Percentiles rank a stretch among this genome's conserved stretches.
phyloP scores from a whole-genome alignment of 805 yeast species.

The Tetrapisispora iriomotensis region DNA sequence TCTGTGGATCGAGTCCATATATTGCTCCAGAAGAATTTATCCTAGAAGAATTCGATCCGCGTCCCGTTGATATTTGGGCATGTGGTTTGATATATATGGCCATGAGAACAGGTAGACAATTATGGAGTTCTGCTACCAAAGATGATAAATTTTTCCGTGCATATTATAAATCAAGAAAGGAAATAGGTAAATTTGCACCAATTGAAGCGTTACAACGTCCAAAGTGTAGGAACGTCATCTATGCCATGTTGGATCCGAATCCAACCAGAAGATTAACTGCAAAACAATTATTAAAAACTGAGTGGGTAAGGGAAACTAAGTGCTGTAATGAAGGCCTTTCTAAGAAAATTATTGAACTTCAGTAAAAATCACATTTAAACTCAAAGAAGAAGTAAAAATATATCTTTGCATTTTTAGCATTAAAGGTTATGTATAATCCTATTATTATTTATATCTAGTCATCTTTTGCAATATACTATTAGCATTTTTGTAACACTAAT shows the following conservation, averaged over 20 bases:
- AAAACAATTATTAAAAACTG: slow-evolving; percentile 78
- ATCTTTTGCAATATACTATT: too few relatives aligned
- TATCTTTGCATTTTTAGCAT: too few relatives aligned
- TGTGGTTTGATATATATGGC: slow-evolving; percentile 92
- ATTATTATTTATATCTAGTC: too few relatives aligned
- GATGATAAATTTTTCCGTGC: slow-evolving; percentile 74
- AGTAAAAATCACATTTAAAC: too few relatives aligned
- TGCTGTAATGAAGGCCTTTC: slow-evolving; percentile 59
- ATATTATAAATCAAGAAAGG: slow-evolving; percentile 70
- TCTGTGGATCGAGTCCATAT: slow-evolving; percentile 82
- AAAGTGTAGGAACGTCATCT: slow-evolving; percentile 84
- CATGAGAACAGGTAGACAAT: slow-evolving; percentile 86
- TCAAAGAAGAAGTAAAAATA: too few relatives aligned
- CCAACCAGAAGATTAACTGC: slow-evolving; percentile 84
- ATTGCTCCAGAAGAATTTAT: slow-evolving; percentile 82
- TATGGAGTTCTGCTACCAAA: slow-evolving; percentile 77
- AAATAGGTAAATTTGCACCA: slow-evolving; percentile 82
- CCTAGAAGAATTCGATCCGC: slow-evolving; percentile 61
- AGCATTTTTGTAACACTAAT: too few relatives aligned
- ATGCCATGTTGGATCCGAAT: slow-evolving; percentile 85
- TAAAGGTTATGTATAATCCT: too few relatives aligned
- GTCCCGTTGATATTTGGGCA: slow-evolving; percentile 83
- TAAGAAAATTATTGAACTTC: too few relatives aligned
- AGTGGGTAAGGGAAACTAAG: slow-evolving; percentile 88
- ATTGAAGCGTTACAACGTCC: slow-evolving; percentile 78